Evolutionary conservation across 768 basidiomycete genomes (phyloP), one percentile per base, ranked within the genome.

Genomic region (Tubosaeta sp.): DNA sequence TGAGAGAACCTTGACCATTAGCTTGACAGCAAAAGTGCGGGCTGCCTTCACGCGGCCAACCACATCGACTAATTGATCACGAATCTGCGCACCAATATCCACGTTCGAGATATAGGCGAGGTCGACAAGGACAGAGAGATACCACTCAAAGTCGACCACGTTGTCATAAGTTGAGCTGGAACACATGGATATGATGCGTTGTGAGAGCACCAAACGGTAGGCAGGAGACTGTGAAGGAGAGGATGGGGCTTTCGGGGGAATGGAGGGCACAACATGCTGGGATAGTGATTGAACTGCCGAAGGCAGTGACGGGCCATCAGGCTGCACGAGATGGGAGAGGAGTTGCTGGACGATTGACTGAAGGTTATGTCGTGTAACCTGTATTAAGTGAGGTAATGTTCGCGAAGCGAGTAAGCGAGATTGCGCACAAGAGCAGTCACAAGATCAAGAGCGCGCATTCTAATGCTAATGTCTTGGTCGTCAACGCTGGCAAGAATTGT

Each of bases 61-160:
- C 22, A 98, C 80, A 60, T 97, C 94, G 13, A 96, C 81, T 6
- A 98, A 72, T 55, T 93, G 88, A 53, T 92, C 84, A 12, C 85
- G 79, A 48, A 97, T 87, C 59, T 87, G 80, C 0, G 71, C 61
- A 2, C 93, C 93, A 43, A 96, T 75, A 56, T 88, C 76, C 43
- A 86, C 90, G 24, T 84, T 80, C 45, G 92, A 87, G 35, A 97
- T 78, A 63, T 96, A 91, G 1, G 91, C 84, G 9, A 98, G 76
- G 63, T 97, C 94, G 41, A 97, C 81, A 25, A 98, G 82, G 8
- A 94, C 92, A 5, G 95, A 96, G 19, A 98, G 77, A 67, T 93
- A 96, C 95, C 96, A 99, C 64, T 97, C 91, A 63, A 98, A 98
- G 70, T 97, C 94, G 40, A 79, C 76, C 24, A 99, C 78, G 60